These are phyloP conservation scores for Candida piceae DNA, from an alignment of 805 yeast genomes.

Conservation along the genomic window DNA sequence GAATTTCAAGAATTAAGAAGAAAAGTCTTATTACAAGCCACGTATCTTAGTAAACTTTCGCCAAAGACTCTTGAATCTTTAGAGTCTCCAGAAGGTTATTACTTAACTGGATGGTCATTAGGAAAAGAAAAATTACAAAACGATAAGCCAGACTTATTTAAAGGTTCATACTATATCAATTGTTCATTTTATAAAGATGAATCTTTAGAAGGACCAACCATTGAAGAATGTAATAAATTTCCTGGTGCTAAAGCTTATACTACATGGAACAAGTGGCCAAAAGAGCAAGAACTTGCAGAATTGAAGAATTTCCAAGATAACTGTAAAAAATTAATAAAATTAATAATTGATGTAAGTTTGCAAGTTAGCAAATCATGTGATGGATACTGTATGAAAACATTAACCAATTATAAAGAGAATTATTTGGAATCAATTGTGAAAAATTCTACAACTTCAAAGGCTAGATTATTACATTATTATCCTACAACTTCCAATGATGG, in stretches of 20 bases:
- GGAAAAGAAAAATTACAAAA: slow-evolving; percentile 47
- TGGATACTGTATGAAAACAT: slow-evolving; percentile 30
- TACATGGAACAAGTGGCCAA: slow-evolving; percentile 51
- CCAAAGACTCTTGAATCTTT: slow-evolving; percentile 29
- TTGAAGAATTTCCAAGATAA: slow-evolving; percentile 33
- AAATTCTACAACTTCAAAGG: slow-evolving; percentile 50
- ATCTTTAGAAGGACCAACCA: slow-evolving; percentile 41
- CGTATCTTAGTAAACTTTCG: slow-evolving; percentile 38
- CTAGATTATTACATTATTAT: slow-evolving; percentile 51
- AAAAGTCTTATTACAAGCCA: slow-evolving; percentile 39
- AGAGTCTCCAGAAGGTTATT: slow-evolving; percentile 45
- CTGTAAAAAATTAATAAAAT: slow-evolving; percentile 34
- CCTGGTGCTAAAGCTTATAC: slow-evolving; percentile 40
- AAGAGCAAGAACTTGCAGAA: slow-evolving; percentile 19
- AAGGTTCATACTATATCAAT: slow-evolving; percentile 56
- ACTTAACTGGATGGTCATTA: slow-evolving; percentile 58
- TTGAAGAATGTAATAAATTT: slow-evolving; percentile 28
- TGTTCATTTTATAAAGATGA: slow-evolving; percentile 48
- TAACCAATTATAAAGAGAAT: slow-evolving; percentile 28
- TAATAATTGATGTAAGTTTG: slow-evolving; percentile 45
- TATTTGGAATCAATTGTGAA: slow-evolving; percentile 42
- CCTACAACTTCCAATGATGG: slow-evolving; percentile 24
- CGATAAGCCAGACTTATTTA: slow-evolving; percentile 43
- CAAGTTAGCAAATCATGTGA: slow-evolving; percentile 54
- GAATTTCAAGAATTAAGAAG: slow-evolving; percentile 34